These are phyloP conservation scores for Exophiala aquamarina DNA, from an alignment of 2,329 filamentous ascomycete species.

Conservation along the genomic window DNA sequence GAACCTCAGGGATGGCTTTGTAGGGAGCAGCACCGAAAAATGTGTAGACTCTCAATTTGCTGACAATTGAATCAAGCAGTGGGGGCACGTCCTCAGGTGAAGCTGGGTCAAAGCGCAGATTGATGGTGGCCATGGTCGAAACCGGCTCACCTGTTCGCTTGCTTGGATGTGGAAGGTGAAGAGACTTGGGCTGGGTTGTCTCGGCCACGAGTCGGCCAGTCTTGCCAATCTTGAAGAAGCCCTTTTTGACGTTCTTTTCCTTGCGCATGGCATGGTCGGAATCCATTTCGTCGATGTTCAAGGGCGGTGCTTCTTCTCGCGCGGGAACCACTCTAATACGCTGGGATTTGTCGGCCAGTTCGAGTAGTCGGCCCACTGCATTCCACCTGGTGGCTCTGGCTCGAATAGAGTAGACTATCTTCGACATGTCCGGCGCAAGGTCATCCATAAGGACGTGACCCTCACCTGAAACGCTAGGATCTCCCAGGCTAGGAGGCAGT, in stretches of 20 bases:
- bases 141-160: constrained; percentile 41
- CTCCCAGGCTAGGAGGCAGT: constrained; percentile 63
- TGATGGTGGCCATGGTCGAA: constrained; percentile 56
- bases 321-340: constrained; percentile 62
- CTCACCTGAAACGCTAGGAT: constrained; percentile 53
- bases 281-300: constrained; percentile 47
- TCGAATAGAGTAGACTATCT: constrained; percentile 58
- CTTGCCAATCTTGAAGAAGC: constrained; percentile 56
- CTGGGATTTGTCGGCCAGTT: constrained; percentile 51
- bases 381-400: constrained; percentile 46
- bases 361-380: constrained; percentile 43
- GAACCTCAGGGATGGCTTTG: constrained; percentile 48
- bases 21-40: constrained; percentile 57
- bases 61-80: constrained; percentile 51
- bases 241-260: constrained; percentile 62
- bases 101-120: constrained; percentile 61
- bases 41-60: constrained; percentile 58
- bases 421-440: constrained; percentile 62
- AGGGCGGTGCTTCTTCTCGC: constrained; percentile 59
- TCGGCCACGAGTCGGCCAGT: constrained; percentile 59
- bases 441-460: constrained; percentile 58
- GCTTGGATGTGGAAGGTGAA: constrained; percentile 49
- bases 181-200: constrained; percentile 57
- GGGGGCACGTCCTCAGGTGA: constrained; percentile 53
- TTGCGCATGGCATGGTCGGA: constrained; percentile 53